Conservation (phyloP, 768 basidiomycete species). For the Panaeolus papilionaceus region DNA sequence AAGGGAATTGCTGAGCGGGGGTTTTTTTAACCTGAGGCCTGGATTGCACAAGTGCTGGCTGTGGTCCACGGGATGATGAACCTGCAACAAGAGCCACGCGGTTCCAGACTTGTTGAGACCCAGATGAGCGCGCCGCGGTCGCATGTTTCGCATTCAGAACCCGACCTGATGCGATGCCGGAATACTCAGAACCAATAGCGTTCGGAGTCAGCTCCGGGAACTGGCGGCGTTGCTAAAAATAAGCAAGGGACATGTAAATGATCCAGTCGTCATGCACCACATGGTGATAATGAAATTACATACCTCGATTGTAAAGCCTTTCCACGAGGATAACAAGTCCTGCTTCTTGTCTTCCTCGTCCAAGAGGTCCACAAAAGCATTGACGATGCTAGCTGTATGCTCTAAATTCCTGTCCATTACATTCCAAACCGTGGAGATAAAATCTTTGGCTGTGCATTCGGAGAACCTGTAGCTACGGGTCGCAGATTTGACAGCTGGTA, state of each 20-base stretch:
- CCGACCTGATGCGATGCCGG: conserved; percentile 81
- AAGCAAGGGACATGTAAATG: neutral
- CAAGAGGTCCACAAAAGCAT: conserved; percentile 75
- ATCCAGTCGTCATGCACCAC: neutral
- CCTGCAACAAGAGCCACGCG: conserved; percentile 85
- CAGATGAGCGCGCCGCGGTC: conserved; percentile 62
- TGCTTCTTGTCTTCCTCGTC: conserved; percentile 87
- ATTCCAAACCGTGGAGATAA: conserved; percentile 90
- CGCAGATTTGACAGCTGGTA: conserved; percentile 72
- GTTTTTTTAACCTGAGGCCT: conserved; percentile 30
- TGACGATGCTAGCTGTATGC: conserved; percentile 75
- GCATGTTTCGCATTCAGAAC: conserved; percentile 85
- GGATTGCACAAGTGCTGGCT: conserved; percentile 26
- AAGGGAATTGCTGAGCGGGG: conserved; percentile 43
- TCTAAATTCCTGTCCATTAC: conserved; percentile 60
- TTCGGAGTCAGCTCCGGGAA: conserved; percentile 80
- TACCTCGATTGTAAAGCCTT: conserved; percentile 85
- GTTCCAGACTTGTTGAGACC: conserved; percentile 79
- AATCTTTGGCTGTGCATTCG: conserved; percentile 82
- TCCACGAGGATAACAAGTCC: conserved; percentile 79
- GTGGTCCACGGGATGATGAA: conserved; percentile 42
- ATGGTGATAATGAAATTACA: conserved; percentile 15
- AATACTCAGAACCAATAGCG: conserved; percentile 68
- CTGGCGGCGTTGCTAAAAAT: conserved; percentile 75
- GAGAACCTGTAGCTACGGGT: conserved; percentile 78